These are phyloP conservation scores for Candida koratica DNA, from an alignment of 805 yeast species.

Conservation along the genomic window DNA sequence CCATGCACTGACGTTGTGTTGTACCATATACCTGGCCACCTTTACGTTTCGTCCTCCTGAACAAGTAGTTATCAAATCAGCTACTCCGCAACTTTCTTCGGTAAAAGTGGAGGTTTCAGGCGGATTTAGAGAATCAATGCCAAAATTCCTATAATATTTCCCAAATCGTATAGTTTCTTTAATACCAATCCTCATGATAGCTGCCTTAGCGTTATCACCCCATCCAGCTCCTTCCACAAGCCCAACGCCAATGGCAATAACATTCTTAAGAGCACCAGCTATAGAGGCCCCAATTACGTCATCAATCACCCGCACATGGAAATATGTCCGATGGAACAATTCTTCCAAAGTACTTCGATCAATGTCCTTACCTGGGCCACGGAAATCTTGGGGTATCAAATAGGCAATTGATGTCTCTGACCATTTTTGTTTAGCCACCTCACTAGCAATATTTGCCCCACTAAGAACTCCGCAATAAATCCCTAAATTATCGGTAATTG, in stretches of 20 bases:
- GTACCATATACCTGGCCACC: conserved; percentile 84
- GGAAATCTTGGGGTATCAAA: conserved; percentile 64
- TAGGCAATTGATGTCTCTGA: conserved; percentile 97
- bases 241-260: conserved; percentile 94
- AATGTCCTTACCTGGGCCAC: conserved; percentile 65
- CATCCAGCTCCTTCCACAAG: conserved; percentile 96
- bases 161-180: conserved; percentile 88
- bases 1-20: conserved; percentile 68
- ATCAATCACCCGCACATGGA: conserved; percentile 88
- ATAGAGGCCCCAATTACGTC: conserved; percentile 96
- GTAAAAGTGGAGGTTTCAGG: conserved; percentile 78
- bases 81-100: conserved; percentile 95
- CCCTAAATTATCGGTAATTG: conserved; percentile 74
- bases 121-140: conserved; percentile 45
- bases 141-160: conserved; percentile 53
- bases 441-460: conserved; percentile 97
- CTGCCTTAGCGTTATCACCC: conserved; percentile 99
- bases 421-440: conserved; percentile 93
- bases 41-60: conserved; percentile 95
- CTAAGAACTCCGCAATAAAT: conserved; percentile 93
- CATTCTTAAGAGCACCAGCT: conserved; percentile 96
- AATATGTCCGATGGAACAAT: conserved; percentile 94
- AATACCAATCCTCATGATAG: conserved; percentile 93
- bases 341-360: conserved; percentile 70
- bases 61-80: conserved; percentile 96